Evolutionary conservation across 2,329 filamentous ascomycete genomes (phyloP), one percentile per base, ranked within the genome.

Genomic region (Epichloe baconii): DNA sequence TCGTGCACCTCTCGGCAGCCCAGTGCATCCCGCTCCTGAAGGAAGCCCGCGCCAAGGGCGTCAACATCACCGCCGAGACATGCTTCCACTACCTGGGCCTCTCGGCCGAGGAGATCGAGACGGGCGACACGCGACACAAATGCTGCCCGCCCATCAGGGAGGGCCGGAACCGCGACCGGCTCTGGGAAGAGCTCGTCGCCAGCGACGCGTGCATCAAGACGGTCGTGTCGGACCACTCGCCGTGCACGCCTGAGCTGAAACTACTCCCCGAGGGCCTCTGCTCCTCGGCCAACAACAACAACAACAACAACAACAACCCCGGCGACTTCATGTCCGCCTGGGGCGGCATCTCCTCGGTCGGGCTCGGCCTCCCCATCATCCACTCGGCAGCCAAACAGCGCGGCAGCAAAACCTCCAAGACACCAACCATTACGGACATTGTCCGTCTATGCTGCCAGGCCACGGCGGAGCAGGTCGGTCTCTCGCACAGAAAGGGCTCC

Each of bases 291-390:
- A 26, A 41, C 4, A 31, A 42, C 41, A 58, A 41, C 23, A 26
- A 26, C 23, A 26, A 26, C 23, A 26, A 2, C 23, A 23, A 0
- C 21, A 23, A 23, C 21, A 5, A 1, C 31, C 26, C 59, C 3
- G 93, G 93, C 38, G 88, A 97, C 70, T 97, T 98, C 76, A 93
- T 97, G 70, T 82, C 85, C 4, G 90, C 90, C 1, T 98, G 93
- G 93, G 93, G 93, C 50, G 93, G 93, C 14, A 95, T 98, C 62
- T 91, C 87, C 4, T 93, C 86, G 4, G 91, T 98, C 17, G 93
- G 93, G 0, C 79, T 98, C 1, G 93, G 93, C 0, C 76, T 98
- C 4, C 88, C 88, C 4, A 95, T 98, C 57, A 76, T 98, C 5
- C 85, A 90, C 81, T 90, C 88, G 0, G 82, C 88, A 44, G 77